phyloP scores from a whole-genome alignment of 495 filamentous ascomycete species.

The Pyrenopolyporus hunteri region DNA sequence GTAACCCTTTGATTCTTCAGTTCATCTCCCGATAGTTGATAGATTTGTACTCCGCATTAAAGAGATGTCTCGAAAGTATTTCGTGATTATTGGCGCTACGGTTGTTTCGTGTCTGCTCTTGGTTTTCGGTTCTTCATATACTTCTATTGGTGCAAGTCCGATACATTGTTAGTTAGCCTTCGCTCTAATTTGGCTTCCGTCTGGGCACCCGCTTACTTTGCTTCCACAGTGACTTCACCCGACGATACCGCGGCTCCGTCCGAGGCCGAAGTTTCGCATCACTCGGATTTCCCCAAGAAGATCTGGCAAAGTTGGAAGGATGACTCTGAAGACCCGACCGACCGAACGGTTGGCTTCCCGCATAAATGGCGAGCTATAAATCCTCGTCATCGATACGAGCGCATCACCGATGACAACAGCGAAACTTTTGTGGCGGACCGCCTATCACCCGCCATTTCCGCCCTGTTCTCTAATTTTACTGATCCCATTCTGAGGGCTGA shows the following conservation, averaged over 20 bases:
- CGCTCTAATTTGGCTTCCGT: not conserved
- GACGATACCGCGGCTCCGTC: not conserved
- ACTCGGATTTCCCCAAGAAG: conserved; percentile 17
- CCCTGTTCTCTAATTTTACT: conserved; percentile 39
- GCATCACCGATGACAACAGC: conserved; percentile 44
- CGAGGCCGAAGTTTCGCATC: not conserved
- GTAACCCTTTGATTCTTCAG: not conserved
- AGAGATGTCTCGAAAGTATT: conserved; percentile 7
- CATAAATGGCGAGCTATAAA: conserved; percentile 41
- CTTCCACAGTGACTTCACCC: not conserved
- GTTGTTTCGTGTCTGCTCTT: not conserved
- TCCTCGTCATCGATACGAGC: conserved; percentile 45
- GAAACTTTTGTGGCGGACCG: conserved; percentile 43
- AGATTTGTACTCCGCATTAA: not conserved
- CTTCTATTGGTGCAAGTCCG: not conserved
- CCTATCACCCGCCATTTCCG: conserved; percentile 36
- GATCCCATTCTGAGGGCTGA: conserved; percentile 46
- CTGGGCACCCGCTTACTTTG: not conserved
- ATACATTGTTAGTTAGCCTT: not conserved
- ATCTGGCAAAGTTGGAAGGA: conserved; percentile 33
- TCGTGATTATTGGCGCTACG: not conserved
- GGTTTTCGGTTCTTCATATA: not conserved
- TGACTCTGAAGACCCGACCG: conserved; percentile 19
- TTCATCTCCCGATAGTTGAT: no score
- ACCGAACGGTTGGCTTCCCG: conserved; percentile 14